Evolutionary conservation across 768 basidiomycete species (phyloP), one percentile per base, ranked within the genome.

Genomic region (Naematelia aurantialba): DNA sequence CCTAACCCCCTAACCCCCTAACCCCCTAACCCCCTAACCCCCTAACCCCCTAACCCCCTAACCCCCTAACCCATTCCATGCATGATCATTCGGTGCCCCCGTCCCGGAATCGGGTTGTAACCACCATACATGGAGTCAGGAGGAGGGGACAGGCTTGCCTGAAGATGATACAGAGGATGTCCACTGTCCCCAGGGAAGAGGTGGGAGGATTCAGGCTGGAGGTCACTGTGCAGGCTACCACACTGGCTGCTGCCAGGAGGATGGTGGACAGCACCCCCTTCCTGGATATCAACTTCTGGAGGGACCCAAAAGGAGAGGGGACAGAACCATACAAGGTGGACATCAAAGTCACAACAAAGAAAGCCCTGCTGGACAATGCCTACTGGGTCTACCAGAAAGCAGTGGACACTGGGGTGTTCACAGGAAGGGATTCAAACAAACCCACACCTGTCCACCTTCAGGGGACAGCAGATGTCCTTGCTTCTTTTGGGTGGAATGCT

Each of bases 141-240:
- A 46, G 31, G 25, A 55, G 59, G 31, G 51, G 46, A 14, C 22
- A 47, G 4, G 25, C 30, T 8, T 53, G 45, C 8, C 19, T 49
- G 11, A 49, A 22, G 10, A 57, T 63, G 62, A 67, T 63, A 17
- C 58, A 67, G 44, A 42, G 42, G 45, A 58, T 67, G 12, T 5
- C 48, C 31, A 25, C 50, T 13, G 52, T 45, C 26, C 50, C 52
- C 19, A 51, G 53, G 4, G 3, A 14, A 2, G 51, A 2, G 12
- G 13, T 67, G 19, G 66, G 63, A 19, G 66, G 66, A 5, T 67
- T 63, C 49, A 25, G 63, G 48, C 61, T 67, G 19, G 63, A 67
- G 31, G 63, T 67, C 45, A 67, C 64, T 0, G 59, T 63, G 24
- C 55, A 55, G 46, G 59, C 63, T 5, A 2, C 17, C n/a, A 60